Percentiles rank a stretch among this genome's conserved stretches.
phyloP scores from a whole-genome alignment of 495 filamentous ascomycete genomes.

The Xylaria palmicola region DNA sequence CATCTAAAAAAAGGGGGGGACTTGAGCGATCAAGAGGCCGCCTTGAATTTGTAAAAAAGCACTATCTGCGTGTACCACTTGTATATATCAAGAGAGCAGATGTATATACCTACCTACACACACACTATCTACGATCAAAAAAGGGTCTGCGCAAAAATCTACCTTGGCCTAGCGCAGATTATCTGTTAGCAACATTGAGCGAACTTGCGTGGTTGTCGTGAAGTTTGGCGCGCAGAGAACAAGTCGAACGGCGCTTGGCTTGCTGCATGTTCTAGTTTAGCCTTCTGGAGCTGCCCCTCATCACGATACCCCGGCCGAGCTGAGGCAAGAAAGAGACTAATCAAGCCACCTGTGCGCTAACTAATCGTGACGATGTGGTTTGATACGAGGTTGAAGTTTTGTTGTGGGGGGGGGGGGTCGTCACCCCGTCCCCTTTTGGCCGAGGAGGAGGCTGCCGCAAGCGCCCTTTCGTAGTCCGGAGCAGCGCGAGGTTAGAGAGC shows the following conservation, averaged over 20 bases:
- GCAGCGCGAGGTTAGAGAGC: too few relatives aligned
- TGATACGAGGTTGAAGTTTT: constrained; percentile 1
- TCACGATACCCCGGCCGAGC: constrained; percentile 11
- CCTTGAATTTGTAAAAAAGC: constrained; percentile 7
- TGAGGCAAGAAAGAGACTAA: neutral
- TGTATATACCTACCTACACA: constrained; percentile 1
- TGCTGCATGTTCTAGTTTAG: too few relatives aligned
- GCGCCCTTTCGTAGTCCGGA: too few relatives aligned
- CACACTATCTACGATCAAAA: neutral
- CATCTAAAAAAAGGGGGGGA: neutral
- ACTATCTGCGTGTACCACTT: neutral
- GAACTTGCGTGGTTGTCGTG: neutral
- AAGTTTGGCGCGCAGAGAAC: neutral
- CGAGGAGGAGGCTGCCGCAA: neutral
- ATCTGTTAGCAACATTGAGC: neutral
- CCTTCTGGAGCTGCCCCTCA: too few relatives aligned
- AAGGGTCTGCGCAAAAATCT: too few relatives aligned
- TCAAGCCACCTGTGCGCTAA: neutral
- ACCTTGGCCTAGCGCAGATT: neutral
- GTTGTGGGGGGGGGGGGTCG: too few relatives aligned
- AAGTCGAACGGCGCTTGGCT: too few relatives aligned
- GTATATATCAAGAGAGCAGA: constrained; percentile 10
- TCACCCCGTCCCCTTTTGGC: too few relatives aligned
- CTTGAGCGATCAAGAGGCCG: neutral
- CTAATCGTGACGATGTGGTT: constrained; percentile 4